phyloP scores from a whole-genome alignment of 202 grass and related monocot genomes.

The Schoenoplectus tabernaemontani region DNA sequence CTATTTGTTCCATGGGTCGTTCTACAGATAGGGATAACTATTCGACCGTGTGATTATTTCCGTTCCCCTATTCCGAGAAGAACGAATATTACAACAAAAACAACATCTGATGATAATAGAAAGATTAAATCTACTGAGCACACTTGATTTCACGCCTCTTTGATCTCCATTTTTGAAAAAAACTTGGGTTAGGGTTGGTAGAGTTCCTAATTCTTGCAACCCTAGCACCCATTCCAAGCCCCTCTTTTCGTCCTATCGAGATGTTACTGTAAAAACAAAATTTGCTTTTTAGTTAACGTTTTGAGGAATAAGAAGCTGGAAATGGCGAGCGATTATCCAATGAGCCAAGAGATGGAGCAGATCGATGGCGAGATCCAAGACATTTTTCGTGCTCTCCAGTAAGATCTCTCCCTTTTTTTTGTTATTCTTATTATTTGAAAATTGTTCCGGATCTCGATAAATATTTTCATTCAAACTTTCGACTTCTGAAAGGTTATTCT shows the following conservation, averaged over 20 bases:
- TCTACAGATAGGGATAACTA: background rate
- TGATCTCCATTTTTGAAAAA: background rate
- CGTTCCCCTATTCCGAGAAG: background rate
- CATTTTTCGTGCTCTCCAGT: conserved; percentile 94
- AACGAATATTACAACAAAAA: conserved; percentile 2
- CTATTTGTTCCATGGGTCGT: background rate
- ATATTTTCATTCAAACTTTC: background rate
- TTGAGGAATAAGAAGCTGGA: background rate
- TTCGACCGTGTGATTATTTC: background rate
- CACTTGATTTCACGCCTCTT: background rate
- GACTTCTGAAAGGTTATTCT: background rate
- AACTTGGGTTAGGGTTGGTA: conserved; percentile 13
- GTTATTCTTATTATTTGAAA: background rate
- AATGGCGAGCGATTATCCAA: conserved; percentile 72
- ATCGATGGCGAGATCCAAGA: conserved; percentile 92
- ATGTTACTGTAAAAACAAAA: conserved; percentile 25
- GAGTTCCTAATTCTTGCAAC: conserved; percentile 18
- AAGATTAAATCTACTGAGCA: background rate
- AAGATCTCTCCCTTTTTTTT: conserved; percentile 20
- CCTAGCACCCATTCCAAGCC: conserved; percentile 31
- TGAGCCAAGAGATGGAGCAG: conserved; percentile 88
- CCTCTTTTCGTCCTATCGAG: conserved; percentile 3
- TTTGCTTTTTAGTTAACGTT: background rate
- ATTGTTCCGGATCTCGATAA: background rate
- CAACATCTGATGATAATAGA: background rate